These are phyloP conservation scores for Aspergillus ibericus DNA, from an alignment of 2,329 filamentous ascomycete genomes.

Conservation along the genomic window DNA sequence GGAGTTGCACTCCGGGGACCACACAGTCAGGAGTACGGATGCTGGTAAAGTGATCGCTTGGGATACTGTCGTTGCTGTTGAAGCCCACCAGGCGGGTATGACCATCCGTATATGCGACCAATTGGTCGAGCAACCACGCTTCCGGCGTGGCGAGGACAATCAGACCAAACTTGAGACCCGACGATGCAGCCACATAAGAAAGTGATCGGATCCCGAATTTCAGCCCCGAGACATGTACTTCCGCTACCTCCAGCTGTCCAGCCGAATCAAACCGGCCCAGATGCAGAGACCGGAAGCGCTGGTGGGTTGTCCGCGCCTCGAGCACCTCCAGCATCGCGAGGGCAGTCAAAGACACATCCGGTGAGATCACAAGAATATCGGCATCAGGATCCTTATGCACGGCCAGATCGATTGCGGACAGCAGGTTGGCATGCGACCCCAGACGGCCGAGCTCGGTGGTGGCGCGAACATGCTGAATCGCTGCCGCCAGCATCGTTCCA, in stretches of 20 bases:
- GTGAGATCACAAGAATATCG: not conserved
- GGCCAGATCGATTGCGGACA: not conserved
- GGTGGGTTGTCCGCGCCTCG: not conserved
- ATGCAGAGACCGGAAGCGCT: not conserved
- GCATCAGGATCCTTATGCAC: not conserved
- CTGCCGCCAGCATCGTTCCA: not conserved
- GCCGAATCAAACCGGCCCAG: not conserved
- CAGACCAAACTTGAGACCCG: not conserved
- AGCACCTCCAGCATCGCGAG: not conserved
- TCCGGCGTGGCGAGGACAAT: too few relatives aligned
- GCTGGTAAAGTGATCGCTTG: not conserved
- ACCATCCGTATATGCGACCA: not conserved
- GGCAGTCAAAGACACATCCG: not conserved
- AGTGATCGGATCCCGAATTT: not conserved
- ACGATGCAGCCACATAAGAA: not conserved
- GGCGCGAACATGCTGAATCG: not conserved
- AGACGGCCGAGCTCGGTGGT: not conserved
- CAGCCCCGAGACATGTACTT: not conserved
- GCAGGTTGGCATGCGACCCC: too few relatives aligned
- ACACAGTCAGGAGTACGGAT: not conserved
- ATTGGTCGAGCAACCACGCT: not conserved
- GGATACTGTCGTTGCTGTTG: not conserved
- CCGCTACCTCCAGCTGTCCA: not conserved
- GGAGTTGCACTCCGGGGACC: not conserved
- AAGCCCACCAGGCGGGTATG: not conserved